phyloP scores from a whole-genome alignment of 2,329 filamentous ascomycete genomes.

The Talaromyces piceae region DNA sequence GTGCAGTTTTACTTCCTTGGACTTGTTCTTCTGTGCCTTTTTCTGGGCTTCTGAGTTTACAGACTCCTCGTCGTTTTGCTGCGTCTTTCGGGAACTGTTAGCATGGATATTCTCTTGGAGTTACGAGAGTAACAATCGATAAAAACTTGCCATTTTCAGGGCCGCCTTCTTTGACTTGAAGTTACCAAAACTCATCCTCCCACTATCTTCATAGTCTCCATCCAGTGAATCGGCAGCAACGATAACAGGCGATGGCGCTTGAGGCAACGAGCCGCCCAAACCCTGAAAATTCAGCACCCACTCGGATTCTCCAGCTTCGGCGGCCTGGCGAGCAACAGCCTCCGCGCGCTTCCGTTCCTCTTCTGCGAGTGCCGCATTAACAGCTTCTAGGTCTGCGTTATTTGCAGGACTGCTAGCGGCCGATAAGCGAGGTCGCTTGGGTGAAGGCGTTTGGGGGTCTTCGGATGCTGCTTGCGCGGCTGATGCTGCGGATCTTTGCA shows the following conservation, averaged over 20 bases:
- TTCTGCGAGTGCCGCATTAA: conserved; percentile 33
- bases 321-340: conserved; percentile 33
- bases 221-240: conserved; percentile 28
- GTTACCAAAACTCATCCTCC: conserved; percentile 32
- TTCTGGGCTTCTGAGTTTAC: conserved; percentile 15
- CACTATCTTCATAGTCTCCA: conserved; percentile 26
- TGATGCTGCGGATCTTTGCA: conserved; percentile 75
- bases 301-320: conserved; percentile 37
- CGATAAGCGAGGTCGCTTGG: conserved; percentile 32
- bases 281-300: conserved; percentile 35
- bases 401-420: conserved; percentile 18
- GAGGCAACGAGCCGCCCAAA: background rate
- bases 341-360: conserved; percentile 36
- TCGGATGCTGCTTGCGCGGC: conserved; percentile 41
- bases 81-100: background rate
- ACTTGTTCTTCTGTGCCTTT: conserved; percentile 12
- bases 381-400: conserved; percentile 31
- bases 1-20: conserved; percentile 14
- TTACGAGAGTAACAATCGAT: background rate
- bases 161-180: conserved; percentile 27
- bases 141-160: conserved; percentile 18
- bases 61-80: conserved; percentile 2
- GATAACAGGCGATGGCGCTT: conserved; percentile 21
- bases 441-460: conserved; percentile 17
- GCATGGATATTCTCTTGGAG: background rate